Conservation (phyloP, 148 eudicot genomes). For the Arbutus unedo region DNA sequence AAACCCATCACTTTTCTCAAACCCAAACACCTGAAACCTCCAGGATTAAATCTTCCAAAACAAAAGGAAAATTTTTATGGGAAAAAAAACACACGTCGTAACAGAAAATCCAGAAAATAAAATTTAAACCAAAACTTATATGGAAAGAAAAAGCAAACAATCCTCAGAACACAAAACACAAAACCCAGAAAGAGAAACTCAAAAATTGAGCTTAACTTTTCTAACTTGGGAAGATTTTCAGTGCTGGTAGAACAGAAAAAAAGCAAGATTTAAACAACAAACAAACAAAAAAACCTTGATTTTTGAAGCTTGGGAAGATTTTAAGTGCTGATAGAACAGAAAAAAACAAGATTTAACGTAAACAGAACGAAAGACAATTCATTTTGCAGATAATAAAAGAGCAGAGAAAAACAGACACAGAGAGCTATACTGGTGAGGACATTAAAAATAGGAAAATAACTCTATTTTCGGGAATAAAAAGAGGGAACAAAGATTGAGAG, state of each 20-base stretch:
- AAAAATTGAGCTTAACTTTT: not conserved
- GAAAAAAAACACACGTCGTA: not conserved
- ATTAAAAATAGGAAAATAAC: not conserved
- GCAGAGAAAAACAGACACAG: constrained; percentile 6
- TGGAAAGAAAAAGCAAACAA: not conserved
- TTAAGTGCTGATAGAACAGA: constrained; percentile 1
- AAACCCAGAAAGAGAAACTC: constrained; percentile 18
- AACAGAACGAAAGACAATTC: constrained; percentile 19
- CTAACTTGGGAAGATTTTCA: constrained; percentile 6
- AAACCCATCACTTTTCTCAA: constrained; percentile 25
- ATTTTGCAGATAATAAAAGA: constrained; percentile 5
- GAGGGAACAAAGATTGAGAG: constrained; percentile 14
- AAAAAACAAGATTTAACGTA: constrained; percentile 18
- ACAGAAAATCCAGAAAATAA: constrained; percentile 21
- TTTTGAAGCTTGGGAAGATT: constrained; percentile 11
- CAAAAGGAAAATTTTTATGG: not conserved
- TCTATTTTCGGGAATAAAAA: constrained; percentile 18
- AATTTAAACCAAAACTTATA: not conserved
- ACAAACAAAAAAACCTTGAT: not conserved
- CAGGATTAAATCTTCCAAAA: constrained; percentile 1
- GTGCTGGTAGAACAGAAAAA: constrained; percentile 5
- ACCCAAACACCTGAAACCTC: constrained; percentile 11
- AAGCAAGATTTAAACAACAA: not conserved
- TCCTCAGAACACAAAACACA: constrained; percentile 21
- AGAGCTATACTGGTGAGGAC: constrained; percentile 17